A percentile compares a stretch with the other conserved stretches of the same genome.
These are phyloP conservation scores for Xerocomus cyaneibrunnescens DNA, from an alignment of 1,284 basidiomycete genomes.

Conservation along the genomic window DNA sequence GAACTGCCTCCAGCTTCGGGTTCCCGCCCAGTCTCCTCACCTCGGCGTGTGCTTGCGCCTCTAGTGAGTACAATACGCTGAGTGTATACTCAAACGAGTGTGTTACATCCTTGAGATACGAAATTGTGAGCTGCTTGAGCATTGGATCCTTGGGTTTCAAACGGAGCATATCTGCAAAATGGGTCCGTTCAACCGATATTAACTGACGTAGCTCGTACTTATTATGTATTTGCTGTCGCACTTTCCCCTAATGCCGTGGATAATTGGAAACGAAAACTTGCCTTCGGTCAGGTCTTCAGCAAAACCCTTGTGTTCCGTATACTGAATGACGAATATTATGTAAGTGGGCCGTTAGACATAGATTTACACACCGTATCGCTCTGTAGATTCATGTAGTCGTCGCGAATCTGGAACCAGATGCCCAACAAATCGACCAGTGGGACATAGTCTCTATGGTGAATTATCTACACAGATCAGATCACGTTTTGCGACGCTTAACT, in stretches of 20 bases:
- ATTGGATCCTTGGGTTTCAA: constrained; percentile 78
- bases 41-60: constrained; percentile 44
- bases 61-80: constrained; percentile 52
- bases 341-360: not conserved
- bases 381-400: constrained; percentile 96
- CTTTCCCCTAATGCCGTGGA: constrained; percentile 85
- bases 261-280: constrained; percentile 94
- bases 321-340: constrained; percentile 45
- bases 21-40: constrained; percentile 30
- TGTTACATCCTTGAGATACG: constrained; percentile 69
- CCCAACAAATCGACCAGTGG: constrained; percentile 93
- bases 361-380: constrained; percentile 60
- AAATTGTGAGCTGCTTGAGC: constrained; percentile 75
- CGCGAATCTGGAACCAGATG: constrained; percentile 93
- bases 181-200: constrained; percentile 1
- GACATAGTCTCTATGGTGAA: constrained; percentile 69
- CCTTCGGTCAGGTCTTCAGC: constrained; percentile 95
- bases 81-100: constrained; percentile 73
- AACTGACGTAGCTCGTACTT: constrained; percentile 52
- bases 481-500: not conserved
- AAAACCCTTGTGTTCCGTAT: constrained; percentile 89
- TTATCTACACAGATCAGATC: not conserved
- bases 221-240: constrained; percentile 73
- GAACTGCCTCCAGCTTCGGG: constrained; percentile 23
- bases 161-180: constrained; percentile 72